These are phyloP conservation scores for Choanephora cucurbitarum DNA, from an alignment of 371 early-diverging fungal genomes.

Conservation along the genomic window DNA sequence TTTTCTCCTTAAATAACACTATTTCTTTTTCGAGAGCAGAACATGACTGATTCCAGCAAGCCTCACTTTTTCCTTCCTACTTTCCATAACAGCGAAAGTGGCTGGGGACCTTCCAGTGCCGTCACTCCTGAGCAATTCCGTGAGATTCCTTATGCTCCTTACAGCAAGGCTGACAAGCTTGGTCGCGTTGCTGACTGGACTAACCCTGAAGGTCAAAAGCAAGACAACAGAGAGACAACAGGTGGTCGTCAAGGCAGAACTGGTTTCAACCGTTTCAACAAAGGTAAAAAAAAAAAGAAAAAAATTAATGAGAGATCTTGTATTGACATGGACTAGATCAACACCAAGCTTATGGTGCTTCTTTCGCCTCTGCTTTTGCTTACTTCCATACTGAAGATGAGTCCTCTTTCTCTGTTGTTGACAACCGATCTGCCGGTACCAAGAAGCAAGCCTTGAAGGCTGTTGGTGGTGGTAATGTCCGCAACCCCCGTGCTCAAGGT, in stretches of 20 bases:
- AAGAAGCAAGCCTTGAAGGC: constrained; percentile 70
- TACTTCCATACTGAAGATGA: constrained; percentile 94
- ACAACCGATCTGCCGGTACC: constrained; percentile 74
- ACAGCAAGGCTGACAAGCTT: constrained; percentile 92
- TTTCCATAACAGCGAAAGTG: constrained; percentile 68
- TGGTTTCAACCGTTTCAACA: constrained; percentile 63
- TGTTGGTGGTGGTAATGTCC: constrained; percentile 38
- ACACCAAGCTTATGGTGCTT: constrained; percentile 87
- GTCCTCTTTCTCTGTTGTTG: constrained; percentile 94
- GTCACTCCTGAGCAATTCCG: constrained; percentile 65
- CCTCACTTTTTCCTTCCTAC: constrained; percentile 69
- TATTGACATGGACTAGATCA: no score
- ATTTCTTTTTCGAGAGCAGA: no score
- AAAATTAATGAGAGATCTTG: no score
- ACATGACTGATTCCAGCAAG: constrained; percentile 34
- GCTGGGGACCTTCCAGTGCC: constrained; percentile 76
- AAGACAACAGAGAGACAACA: constrained; percentile 58
- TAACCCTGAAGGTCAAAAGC: constrained; percentile 66
- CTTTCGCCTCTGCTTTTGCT: constrained; percentile 84
- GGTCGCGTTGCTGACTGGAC: constrained; percentile 95
- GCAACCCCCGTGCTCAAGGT: constrained; percentile 39
- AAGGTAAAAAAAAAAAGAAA: constrained; percentile 43
- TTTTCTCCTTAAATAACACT: no score
- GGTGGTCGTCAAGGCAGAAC: constrained; percentile 55
- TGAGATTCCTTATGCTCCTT: constrained; percentile 95